Evolutionary conservation across 2,329 filamentous ascomycete genomes (phyloP).

Genomic region (Talaromyces pinophilus): DNA sequence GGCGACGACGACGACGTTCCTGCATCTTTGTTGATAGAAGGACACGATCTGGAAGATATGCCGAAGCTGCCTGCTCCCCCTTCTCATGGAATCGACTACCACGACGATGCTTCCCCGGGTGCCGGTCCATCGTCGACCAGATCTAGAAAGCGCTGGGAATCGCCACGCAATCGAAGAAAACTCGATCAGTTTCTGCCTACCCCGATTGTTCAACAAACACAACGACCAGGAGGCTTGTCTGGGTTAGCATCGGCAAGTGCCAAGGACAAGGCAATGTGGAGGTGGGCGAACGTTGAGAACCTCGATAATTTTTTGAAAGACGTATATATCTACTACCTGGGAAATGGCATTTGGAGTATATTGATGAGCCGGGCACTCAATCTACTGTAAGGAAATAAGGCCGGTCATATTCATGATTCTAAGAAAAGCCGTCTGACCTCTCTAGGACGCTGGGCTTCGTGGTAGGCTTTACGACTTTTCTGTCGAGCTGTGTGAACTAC

Average conservation of each 20-base stretch:
- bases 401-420: not conserved
- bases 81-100: slow-evolving; percentile 30
- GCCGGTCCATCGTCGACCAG: slow-evolving; percentile 47
- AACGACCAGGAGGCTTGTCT: slow-evolving; percentile 34
- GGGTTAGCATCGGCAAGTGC: slow-evolving; percentile 54
- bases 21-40: slow-evolving; percentile 63
- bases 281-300: slow-evolving; percentile 89
- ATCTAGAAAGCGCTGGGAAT: slow-evolving; percentile 54
- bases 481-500: slow-evolving; percentile 85
- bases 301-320: slow-evolving; percentile 83
- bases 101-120: slow-evolving; percentile 28
- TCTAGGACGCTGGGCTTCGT: slow-evolving; percentile 78
- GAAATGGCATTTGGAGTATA: slow-evolving; percentile 83
- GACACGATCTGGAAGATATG: slow-evolving; percentile 42
- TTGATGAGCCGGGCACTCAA: slow-evolving; percentile 70
- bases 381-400: slow-evolving; percentile 61
- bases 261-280: slow-evolving; percentile 81
- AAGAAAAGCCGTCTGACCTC: not conserved
- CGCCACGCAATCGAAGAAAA: slow-evolving; percentile 43
- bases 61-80: slow-evolving; percentile 43
- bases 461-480: slow-evolving; percentile 76
- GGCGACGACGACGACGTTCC: slow-evolving; percentile 66
- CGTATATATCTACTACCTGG: slow-evolving; percentile 83
- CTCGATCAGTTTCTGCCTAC: slow-evolving; percentile 27
- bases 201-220: slow-evolving; percentile 29